These are phyloP conservation scores for Bolboschoenus planiculmis DNA, from an alignment of 176 grass and related monocot genomes.

Conservation along the genomic window DNA sequence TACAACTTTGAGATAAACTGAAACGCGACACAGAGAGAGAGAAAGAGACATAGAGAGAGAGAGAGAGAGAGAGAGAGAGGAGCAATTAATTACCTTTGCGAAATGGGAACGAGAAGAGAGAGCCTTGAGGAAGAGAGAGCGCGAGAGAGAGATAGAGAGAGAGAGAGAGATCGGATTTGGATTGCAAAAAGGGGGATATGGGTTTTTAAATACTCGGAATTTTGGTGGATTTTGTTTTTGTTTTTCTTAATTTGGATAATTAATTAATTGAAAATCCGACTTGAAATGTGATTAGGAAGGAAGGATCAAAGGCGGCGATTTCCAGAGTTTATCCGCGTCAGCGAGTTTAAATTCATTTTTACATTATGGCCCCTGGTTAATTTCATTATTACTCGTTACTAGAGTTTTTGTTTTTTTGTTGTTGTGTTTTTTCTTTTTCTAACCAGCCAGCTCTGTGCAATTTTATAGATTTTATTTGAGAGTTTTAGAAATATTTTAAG, in stretches of 20 bases:
- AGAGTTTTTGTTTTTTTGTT: not conserved
- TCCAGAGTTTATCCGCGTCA: not conserved
- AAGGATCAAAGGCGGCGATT: not conserved
- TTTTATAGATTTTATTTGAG: too few relatives aligned
- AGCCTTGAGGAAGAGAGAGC: not conserved
- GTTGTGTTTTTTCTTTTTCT: too few relatives aligned
- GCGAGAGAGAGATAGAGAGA: not conserved
- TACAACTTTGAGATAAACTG: not conserved
- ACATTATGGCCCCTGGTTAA: not conserved
- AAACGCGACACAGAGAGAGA: not conserved
- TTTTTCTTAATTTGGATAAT: constrained; percentile 11
- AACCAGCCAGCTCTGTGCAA: too few relatives aligned
- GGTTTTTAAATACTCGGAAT: constrained; percentile 1
- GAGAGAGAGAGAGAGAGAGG: constrained; percentile 2
- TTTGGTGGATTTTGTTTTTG: not conserved
- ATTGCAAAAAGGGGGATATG: not conserved
- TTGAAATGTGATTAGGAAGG: not conserved
- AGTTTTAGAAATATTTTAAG: too few relatives aligned
- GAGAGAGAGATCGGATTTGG: not conserved
- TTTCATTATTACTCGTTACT: not conserved
- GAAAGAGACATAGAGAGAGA: not conserved
- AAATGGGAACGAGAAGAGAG: not conserved
- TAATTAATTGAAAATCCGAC: not conserved
- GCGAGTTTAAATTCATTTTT: not conserved
- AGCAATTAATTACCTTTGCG: not conserved